phyloP scores from a whole-genome alignment of 2,329 filamentous ascomycete species.

The Fusarium sp. region DNA sequence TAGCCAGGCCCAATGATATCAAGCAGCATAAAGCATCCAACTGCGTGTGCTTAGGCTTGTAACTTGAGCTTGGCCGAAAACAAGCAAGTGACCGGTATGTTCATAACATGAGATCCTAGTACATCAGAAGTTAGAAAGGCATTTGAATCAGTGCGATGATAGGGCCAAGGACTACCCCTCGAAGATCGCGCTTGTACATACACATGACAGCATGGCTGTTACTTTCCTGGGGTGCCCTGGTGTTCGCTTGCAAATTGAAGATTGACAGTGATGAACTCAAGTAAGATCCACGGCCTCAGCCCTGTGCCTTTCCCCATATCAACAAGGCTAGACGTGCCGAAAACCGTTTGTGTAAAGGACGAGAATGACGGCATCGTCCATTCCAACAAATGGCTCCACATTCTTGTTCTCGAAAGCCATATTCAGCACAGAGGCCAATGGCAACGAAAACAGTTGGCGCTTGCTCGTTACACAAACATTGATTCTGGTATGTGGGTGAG shows the following conservation, averaged over 20 bases:
- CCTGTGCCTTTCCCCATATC: constrained; percentile 15
- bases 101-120: neutral
- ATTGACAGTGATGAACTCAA: neutral
- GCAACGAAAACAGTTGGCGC: neutral
- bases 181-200: neutral
- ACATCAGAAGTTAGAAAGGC: neutral
- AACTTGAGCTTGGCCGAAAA: neutral
- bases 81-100: constrained; percentile 1
- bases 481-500: constrained; percentile 12
- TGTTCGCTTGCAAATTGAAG: constrained; percentile 19
- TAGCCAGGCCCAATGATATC: neutral
- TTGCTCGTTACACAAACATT: neutral
- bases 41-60: neutral
- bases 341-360: constrained; percentile 12
- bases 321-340: neutral
- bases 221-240: neutral
- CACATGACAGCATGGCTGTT: constrained; percentile 4
- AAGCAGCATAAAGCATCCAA: neutral
- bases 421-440: neutral
- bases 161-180: constrained; percentile 4
- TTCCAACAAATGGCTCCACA: constrained; percentile 27
- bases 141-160: neutral
- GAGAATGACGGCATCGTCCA: constrained; percentile 30
- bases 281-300: constrained; percentile 17
- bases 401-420: constrained; percentile 7